Evolutionary conservation across 306 rosid species (phyloP).

Genomic region (Trichosanthes truncata): DNA sequence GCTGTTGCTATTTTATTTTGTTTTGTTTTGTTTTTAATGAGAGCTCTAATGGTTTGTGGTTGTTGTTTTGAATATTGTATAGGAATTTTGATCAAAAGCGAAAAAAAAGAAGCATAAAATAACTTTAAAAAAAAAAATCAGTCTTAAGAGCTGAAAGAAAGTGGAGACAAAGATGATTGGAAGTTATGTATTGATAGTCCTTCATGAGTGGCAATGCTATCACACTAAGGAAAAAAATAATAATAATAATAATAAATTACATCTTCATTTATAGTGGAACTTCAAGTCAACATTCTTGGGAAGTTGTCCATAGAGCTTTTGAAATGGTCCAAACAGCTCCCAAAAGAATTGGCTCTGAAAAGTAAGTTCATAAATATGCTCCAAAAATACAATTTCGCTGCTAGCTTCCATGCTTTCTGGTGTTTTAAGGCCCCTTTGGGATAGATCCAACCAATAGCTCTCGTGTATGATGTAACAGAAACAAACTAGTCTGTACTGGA

Average conservation of each 20-base stretch:
- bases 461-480: background rate
- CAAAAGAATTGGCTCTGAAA: conserved; percentile 7
- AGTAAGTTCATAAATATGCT: background rate
- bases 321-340: conserved; percentile 8
- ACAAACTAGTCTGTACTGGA: background rate
- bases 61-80: background rate
- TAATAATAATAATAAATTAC: background rate
- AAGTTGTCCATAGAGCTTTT: conserved; percentile 4
- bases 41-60: background rate
- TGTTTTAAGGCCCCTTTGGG: background rate
- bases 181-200: background rate
- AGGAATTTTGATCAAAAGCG: background rate
- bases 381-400: conserved; percentile 4
- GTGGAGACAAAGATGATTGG: background rate
- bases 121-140: background rate
- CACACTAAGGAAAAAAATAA: background rate
- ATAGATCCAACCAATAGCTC: conserved; percentile 1
- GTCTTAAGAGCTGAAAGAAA: background rate
- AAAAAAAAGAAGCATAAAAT: background rate
- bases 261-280: conserved; percentile 2
- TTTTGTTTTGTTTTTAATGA: no score
- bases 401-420: background rate
- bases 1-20: no score
- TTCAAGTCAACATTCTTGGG: conserved; percentile 12
- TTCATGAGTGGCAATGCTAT: conserved; percentile 4